A percentile compares a stretch with the other conserved stretches of the same genome.
Conservation (phyloP, 495 filamentous ascomycete genomes). For the Penicillium ucsense region DNA sequence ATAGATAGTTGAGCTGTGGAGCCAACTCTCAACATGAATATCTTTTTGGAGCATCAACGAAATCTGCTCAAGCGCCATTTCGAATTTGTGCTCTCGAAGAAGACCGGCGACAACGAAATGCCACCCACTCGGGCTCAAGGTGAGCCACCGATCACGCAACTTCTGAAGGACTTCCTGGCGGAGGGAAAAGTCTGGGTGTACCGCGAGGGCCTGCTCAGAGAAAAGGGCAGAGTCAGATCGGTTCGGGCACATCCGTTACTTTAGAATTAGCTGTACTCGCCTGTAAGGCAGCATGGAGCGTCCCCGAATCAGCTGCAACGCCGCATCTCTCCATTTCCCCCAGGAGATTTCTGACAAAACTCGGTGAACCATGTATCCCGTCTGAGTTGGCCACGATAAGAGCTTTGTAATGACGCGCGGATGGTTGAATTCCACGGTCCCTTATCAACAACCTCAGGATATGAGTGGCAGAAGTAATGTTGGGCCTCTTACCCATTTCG, state of each 20-base stretch:
- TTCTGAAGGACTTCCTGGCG: slow-evolving; percentile 59
- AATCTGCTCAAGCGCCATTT: slow-evolving; percentile 68
- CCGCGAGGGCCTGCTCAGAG: slow-evolving; percentile 50
- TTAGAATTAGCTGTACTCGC: slow-evolving; percentile 25
- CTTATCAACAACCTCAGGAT: slow-evolving; percentile 42
- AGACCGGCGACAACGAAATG: slow-evolving; percentile 62
- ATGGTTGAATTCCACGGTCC: slow-evolving; percentile 52
- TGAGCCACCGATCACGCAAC: slow-evolving; percentile 56
- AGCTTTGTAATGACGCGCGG: slow-evolving; percentile 57
- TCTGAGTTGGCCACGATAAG: slow-evolving; percentile 64
- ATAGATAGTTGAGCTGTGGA: slow-evolving; percentile 66
- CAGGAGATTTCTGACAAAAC: slow-evolving; percentile 47
- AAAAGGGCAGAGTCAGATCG: slow-evolving; percentile 5
- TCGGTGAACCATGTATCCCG: slow-evolving; percentile 51
- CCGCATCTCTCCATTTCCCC: slow-evolving; percentile 56
- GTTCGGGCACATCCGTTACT: background rate
- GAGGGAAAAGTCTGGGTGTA: slow-evolving; percentile 78
- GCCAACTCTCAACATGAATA: slow-evolving; percentile 52
- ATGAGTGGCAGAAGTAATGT: slow-evolving; percentile 16
- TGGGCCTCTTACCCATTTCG: slow-evolving; percentile 9
- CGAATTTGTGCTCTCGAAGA: slow-evolving; percentile 69
- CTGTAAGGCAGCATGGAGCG: slow-evolving; percentile 65
- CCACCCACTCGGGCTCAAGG: slow-evolving; percentile 52
- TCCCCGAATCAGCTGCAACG: slow-evolving; percentile 49
- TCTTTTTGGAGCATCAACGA: slow-evolving; percentile 52